phyloP scores from a whole-genome alignment of 352 stramenopile species.

The Phytophthora melonis region DNA sequence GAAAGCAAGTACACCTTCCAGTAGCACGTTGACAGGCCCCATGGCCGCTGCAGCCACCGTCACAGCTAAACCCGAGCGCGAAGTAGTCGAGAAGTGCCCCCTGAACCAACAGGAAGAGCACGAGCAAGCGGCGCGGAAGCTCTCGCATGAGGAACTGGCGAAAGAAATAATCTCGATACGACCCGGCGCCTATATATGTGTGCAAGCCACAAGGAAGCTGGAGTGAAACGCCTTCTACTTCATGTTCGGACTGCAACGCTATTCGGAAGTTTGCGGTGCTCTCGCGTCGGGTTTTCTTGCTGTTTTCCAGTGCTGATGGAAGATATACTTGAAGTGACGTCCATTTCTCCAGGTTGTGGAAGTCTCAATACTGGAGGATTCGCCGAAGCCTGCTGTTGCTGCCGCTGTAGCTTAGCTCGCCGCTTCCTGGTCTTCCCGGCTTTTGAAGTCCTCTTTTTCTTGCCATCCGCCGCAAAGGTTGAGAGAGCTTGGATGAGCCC shows the following conservation, averaged over 20 bases:
- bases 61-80: constrained; percentile 50
- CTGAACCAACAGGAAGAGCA: constrained; percentile 17
- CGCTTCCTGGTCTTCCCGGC: constrained; percentile 16
- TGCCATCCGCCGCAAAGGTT: constrained; percentile 25
- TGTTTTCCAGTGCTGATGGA: not conserved
- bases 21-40: constrained; percentile 59
- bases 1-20: constrained; percentile 86
- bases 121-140: constrained; percentile 1
- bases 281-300: constrained; percentile 4
- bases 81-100: constrained; percentile 2
- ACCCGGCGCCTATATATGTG: not conserved
- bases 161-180: not conserved
- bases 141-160: constrained; percentile 9
- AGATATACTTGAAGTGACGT: not conserved
- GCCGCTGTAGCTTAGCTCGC: constrained; percentile 10
- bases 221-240: constrained; percentile 4
- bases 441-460: constrained; percentile 8
- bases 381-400: not conserved
- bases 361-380: constrained; percentile 10
- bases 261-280: constrained; percentile 24
- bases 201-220: not conserved
- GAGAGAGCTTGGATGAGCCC: constrained; percentile 36
- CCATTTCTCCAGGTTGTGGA: constrained; percentile 6
- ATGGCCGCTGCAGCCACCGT: constrained; percentile 89
- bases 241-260: not conserved